Base-by-base conservation (phyloP, 371 early-diverging fungal genomes). In the Cladochytrium tenue region DNA sequence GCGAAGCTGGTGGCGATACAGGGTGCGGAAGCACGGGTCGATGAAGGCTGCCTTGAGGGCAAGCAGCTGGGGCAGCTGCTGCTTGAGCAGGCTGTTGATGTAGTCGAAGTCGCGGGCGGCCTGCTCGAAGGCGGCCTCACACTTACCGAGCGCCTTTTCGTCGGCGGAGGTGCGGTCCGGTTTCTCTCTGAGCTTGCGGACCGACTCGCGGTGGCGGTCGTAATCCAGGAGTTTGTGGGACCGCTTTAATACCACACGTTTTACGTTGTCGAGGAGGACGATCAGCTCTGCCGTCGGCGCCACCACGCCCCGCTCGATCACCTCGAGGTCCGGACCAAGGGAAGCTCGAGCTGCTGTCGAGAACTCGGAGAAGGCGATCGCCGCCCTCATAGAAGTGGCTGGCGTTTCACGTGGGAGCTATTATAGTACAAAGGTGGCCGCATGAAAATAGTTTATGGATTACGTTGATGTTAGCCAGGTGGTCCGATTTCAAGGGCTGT, bases 171-270 rank as follows among this genome's bases (percentile, higher is more conserved):
- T 83, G 55, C 88, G 77, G 56, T 90, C 88, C 31, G 83, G 74
- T 66, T 89, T 90, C 23, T 76, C 86, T 32, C 79, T 77, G 26
- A 93, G 69, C 68, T 90, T 92, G 62, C 82, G 81, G 58, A 91
- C 71, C n/a, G 80, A 64, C 62, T 82, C 76, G 34, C 89, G 76
- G 76, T 88, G 88, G 55, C 94, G 85, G 68, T 94, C 94, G 73
- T 87, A 93, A 78, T 94, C 94, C 31, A 93, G 73, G 68, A 90
- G 70, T 73, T 94, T 94, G 71, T 92, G 93, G 33, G 84, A 79
- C 3, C 93, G 85, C 73, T 94, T 94, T n/a, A 78, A 78, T 53
- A 92, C 89, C 1, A 90, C 80, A 65, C 88, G 90, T 57, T 82
- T 81, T 28, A 94, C 88, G 26, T 73, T 66, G 58, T 89, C 89